Base-by-base conservation (phyloP, 306 rosid genomes). In the Delonix regia region DNA sequence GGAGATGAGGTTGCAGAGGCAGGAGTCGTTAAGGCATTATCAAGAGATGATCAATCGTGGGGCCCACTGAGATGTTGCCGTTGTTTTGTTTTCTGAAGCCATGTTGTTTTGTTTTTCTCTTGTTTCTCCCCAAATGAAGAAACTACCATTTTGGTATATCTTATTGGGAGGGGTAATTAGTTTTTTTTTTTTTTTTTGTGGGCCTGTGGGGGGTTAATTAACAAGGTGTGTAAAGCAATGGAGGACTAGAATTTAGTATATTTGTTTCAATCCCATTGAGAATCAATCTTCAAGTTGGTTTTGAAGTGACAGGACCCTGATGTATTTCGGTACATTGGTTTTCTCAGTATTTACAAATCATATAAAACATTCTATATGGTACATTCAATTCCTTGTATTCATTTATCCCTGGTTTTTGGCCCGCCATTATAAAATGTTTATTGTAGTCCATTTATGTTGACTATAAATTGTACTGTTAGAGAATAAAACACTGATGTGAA, bases 1-100 rank as follows among this genome's bases (percentile, higher is more conserved):
- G 84, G 97, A 94, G 78, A 94, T 94, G 97, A 84, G 95, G 88
- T 61, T 94, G 89, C 98, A 94, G 89, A 88, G 98, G 83, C 97
- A 94, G 82, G 93, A 89, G 42, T 92, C 97, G 56, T 69, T 94
- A 89, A 90, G 84, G 30, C 94, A 94, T 82, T 90, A 88, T 83
- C 79, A 86, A n/a, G 86, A 84, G 78, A 90, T 89, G 93, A 15
- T 86, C 64, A 69, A 68, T 47, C 63, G 85, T 21, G 85, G 87
- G 56, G 71, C 67, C 69, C 79, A 72, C 4, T 81, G 82, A 78
- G 51, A 63, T 11, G 47, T 16, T 30, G 19, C 44, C 22, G 36
- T 62, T 62, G 3, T 33, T 39, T 9, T 15, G 3, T 24, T 25
- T 57, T 57, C 15, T 24, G 4, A 2, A 25, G 15, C 10, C 8